Base-by-base conservation (phyloP, 2,329 filamentous ascomycete species). In the Sphaerulina vaccinii region DNA sequence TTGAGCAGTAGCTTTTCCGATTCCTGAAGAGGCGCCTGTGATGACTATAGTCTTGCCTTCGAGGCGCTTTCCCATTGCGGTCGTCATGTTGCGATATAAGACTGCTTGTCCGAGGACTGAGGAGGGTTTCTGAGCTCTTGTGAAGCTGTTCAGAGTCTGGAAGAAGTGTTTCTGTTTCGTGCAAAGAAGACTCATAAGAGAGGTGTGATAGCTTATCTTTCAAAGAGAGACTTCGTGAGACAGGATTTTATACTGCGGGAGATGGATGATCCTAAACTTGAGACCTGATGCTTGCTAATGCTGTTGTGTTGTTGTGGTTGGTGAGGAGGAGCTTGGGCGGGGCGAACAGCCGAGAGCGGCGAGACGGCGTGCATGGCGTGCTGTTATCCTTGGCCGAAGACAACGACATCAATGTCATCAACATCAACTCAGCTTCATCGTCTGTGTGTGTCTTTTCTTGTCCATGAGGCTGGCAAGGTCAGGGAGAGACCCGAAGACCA, bases 1-100 rank as follows among this genome's bases (percentile, higher is more conserved):
- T 59, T 93, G 76, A n/a, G 92, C 93, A 15, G 82, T 86, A 62
- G 81, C 83, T 50, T 80, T 82, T 19, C 93, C 93, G 71, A 99
- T 97, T 56, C 93, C 93, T 16, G 90, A 95, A 3, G 87, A 93
- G 24, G 93, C 93, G 51, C 93, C 93, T 4, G 93, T 97, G 58
- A 99, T 82, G 51, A 97, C 73, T 53, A 97, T 78, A 3, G 90
- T 97, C 77, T 97, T 97, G 80, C 90, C 90, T 65, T 87, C 81
- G 55, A 99, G 88, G 75, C 92, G 90, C 71, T 90, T 87, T 58
- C 80, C 80, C 73, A 87, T 84, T 66, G 86, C 83, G 33, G 88
- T 81, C 19, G 79, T 72, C 82, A 86, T 86, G 51, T 71, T 80
- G 64, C 78, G 62, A 19, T 37, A 37, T 16, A 43, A 40, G 18